Percentiles rank a stretch among this genome's conserved stretches.
Conservation (phyloP, 352 stramenopile species). For the Heterotrichella gracilis region DNA sequence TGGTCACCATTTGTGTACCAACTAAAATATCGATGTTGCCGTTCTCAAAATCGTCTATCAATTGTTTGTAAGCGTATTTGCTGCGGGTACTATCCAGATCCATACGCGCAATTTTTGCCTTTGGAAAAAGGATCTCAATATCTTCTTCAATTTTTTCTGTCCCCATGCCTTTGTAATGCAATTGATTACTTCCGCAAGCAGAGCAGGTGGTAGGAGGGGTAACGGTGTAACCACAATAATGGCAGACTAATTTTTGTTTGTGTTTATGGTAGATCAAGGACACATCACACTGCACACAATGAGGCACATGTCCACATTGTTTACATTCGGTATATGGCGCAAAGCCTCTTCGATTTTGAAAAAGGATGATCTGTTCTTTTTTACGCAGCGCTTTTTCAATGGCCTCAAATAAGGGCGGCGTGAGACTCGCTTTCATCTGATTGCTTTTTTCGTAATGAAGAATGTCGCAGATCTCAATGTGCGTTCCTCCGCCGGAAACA, state of each 20-base stretch:
- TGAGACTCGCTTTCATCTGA: neutral
- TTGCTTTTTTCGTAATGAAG: neutral
- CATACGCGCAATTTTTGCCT: neutral
- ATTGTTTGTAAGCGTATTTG: neutral
- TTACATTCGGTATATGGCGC: neutral
- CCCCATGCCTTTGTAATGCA: neutral
- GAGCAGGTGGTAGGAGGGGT: neutral
- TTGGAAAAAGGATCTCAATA: neutral
- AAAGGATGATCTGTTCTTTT: neutral
- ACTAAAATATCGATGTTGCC: neutral
- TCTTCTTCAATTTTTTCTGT: neutral
- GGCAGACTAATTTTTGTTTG: neutral
- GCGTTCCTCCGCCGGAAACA: neutral
- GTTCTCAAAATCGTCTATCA: neutral
- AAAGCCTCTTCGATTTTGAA: neutral
- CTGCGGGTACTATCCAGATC: neutral
- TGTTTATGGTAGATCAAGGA: neutral
- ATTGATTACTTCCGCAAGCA: neutral
- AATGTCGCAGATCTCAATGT: neutral
- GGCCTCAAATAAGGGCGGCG: neutral
- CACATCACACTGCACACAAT: neutral
- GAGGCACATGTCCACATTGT: neutral
- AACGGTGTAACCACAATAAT: neutral
- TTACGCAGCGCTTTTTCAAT: neutral
- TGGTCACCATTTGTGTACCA: neutral